phyloP scores from a whole-genome alignment of 805 yeast species.

The Saccharomyces kudriavzevii region DNA sequence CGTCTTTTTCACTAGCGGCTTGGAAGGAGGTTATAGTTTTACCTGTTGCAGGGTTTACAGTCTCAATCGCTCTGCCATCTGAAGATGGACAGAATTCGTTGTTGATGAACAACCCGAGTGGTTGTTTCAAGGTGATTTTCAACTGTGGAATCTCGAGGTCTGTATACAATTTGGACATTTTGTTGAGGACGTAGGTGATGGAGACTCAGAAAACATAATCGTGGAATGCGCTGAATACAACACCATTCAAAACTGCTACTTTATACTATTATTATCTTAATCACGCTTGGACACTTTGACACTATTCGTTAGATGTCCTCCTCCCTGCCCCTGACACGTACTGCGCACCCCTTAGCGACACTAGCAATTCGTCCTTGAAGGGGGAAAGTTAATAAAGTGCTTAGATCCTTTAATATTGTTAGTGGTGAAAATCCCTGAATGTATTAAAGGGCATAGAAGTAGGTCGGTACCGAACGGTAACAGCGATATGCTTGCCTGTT shows the following conservation, averaged over 20 bases:
- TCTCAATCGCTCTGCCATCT: constrained; percentile 34
- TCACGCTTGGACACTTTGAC: neutral
- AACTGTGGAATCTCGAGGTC: constrained; percentile 12
- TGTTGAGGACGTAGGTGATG: neutral
- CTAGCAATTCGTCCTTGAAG: neutral
- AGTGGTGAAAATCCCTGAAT: neutral
- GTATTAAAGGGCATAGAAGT: neutral
- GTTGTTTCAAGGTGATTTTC: constrained; percentile 39
- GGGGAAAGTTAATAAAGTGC: neutral
- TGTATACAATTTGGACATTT: neutral
- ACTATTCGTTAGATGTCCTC: neutral
- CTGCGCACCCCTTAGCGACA: neutral
- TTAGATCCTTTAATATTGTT: neutral
- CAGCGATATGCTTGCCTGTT: neutral
- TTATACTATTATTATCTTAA: neutral
- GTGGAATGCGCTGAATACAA: neutral
- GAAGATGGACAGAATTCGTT: constrained; percentile 41
- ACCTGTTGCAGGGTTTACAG: constrained; percentile 45
- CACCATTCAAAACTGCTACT: neutral
- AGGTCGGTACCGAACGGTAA: neutral
- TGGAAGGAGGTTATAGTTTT: constrained; percentile 39
- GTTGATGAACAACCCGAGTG: constrained; percentile 55
- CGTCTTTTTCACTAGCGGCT: constrained; percentile 40
- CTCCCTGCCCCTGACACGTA: neutral
- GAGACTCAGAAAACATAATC: neutral